Conservation (phyloP, 352 stramenopile species). For the Globisporangium splendens region DNA sequence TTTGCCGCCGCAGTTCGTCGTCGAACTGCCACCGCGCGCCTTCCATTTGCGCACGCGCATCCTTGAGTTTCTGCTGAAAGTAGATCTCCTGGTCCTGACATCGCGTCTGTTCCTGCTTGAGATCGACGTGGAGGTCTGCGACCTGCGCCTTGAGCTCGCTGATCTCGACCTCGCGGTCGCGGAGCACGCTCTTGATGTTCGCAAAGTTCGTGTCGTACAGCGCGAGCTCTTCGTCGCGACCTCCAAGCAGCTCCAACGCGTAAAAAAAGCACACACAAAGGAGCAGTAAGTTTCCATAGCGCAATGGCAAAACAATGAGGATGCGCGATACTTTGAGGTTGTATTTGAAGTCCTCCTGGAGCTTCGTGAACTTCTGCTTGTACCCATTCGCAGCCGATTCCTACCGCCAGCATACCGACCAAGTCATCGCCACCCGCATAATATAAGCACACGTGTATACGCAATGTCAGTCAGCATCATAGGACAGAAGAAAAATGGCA, state of each 20-base stretch:
- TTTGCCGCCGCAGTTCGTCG: slow-evolving; percentile 53
- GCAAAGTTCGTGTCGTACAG: slow-evolving; percentile 87
- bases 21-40: slow-evolving; percentile 73
- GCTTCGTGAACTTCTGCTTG: slow-evolving; percentile 78
- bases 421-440: neutral
- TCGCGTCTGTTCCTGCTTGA: slow-evolving; percentile 43
- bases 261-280: neutral
- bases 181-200: slow-evolving; percentile 64
- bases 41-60: slow-evolving; percentile 68
- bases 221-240: slow-evolving; percentile 86
- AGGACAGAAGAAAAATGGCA: slow-evolving; percentile 6
- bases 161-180: slow-evolving; percentile 66
- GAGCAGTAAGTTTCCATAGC: neutral
- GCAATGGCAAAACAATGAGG: no score
- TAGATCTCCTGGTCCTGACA: slow-evolving; percentile 43
- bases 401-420: slow-evolving; percentile 12
- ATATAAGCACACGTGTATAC: neutral
- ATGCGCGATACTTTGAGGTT: slow-evolving; percentile 69
- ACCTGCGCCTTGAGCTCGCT: slow-evolving; percentile 62
- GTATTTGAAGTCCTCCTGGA: slow-evolving; percentile 93
- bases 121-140: slow-evolving; percentile 46
- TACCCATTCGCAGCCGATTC: slow-evolving; percentile 37
- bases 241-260: slow-evolving; percentile 57
- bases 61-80: slow-evolving; percentile 74
- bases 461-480: slow-evolving; percentile 2